Evolutionary conservation across 164 flowering plant genomes (phyloP).

Genomic region (Tetracentron sinense): DNA sequence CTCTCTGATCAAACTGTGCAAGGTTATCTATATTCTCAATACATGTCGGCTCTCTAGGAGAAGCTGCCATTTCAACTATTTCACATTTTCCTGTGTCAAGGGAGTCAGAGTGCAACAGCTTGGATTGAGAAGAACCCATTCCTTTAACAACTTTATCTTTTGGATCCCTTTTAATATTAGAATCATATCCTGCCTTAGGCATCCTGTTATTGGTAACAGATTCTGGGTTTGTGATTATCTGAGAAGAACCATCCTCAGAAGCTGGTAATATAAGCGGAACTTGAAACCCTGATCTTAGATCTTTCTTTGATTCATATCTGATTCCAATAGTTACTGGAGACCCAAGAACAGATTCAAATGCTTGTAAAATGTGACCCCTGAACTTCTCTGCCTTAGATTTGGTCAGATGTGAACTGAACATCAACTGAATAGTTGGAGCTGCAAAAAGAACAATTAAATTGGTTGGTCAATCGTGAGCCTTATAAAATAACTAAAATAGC

Average conservation of each 20-base stretch:
- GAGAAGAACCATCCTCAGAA: slow-evolving; percentile 33
- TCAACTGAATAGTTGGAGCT: slow-evolving; percentile 84
- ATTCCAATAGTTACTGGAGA: slow-evolving; percentile 77
- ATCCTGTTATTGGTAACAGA: slow-evolving; percentile 14
- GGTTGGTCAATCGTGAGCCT: slow-evolving; percentile 2
- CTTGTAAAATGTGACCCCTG: slow-evolving; percentile 66
- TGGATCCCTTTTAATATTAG: slow-evolving; percentile 14
- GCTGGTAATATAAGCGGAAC: slow-evolving; percentile 32
- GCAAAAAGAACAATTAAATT: slow-evolving; percentile 24
- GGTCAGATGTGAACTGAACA: slow-evolving; percentile 59
- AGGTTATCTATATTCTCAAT: slow-evolving; percentile 18
- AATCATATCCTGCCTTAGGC: slow-evolving; percentile 21
- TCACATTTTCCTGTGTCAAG: slow-evolving; percentile 43
- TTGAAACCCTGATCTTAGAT: slow-evolving; percentile 24
- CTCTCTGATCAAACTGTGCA: slow-evolving; percentile 24
- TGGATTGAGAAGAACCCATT: slow-evolving; percentile 22
- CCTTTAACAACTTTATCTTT: slow-evolving; percentile 26
- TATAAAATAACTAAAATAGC: slow-evolving; percentile 1
- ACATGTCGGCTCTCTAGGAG: slow-evolving; percentile 35
- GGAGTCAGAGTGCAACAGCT: slow-evolving; percentile 19
- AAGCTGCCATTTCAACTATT: slow-evolving; percentile 65
- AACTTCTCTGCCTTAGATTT: slow-evolving; percentile 77
- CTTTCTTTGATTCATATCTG: slow-evolving; percentile 49
- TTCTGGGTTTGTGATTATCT: slow-evolving; percentile 19
- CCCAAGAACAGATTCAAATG: slow-evolving; percentile 84